phyloP scores from a whole-genome alignment of 495 filamentous ascomycete genomes.

The Penicillium samsonianum region DNA sequence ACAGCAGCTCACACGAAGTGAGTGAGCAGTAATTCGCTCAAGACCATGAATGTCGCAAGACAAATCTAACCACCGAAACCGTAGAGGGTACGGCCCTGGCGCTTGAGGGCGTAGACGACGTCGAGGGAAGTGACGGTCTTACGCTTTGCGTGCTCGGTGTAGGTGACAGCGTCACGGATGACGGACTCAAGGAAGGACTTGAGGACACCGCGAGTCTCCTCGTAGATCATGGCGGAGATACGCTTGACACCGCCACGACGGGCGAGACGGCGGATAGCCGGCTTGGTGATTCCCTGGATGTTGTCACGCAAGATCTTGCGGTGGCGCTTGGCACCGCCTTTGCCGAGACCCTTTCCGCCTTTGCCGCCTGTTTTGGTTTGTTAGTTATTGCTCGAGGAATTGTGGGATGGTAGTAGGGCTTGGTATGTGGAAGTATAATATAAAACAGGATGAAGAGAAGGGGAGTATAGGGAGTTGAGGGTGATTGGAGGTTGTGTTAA shows the following conservation, averaged over 20 bases:
- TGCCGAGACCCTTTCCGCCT: constrained; percentile 82
- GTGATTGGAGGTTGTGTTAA: constrained; percentile 10
- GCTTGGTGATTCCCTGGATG: constrained; percentile 85
- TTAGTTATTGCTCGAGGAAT: constrained; percentile 24
- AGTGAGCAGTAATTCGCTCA: not conserved
- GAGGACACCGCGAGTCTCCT: constrained; percentile 67
- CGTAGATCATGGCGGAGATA: constrained; percentile 71
- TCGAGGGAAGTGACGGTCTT: constrained; percentile 97
- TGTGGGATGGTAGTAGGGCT: not conserved
- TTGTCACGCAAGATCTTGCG: constrained; percentile 99
- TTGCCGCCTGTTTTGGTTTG: constrained; percentile 67
- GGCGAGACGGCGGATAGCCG: constrained; percentile 67
- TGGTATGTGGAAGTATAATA: not conserved
- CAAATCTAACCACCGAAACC: constrained; percentile 91
- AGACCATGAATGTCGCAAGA: constrained; percentile 3
- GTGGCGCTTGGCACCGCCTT: constrained; percentile 98
- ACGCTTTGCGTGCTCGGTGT: constrained; percentile 96
- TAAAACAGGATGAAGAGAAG: not conserved
- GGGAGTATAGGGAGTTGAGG: not conserved
- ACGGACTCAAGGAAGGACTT: constrained; percentile 67
- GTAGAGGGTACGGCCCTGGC: constrained; percentile 94
- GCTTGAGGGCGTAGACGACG: constrained; percentile 93
- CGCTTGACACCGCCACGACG: constrained; percentile 66
- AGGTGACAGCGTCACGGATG: constrained; percentile 94
- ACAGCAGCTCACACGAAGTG: not conserved